These are phyloP conservation scores for Clonostachys byssicola DNA, from an alignment of 2,329 filamentous ascomycete species.

Conservation along the genomic window DNA sequence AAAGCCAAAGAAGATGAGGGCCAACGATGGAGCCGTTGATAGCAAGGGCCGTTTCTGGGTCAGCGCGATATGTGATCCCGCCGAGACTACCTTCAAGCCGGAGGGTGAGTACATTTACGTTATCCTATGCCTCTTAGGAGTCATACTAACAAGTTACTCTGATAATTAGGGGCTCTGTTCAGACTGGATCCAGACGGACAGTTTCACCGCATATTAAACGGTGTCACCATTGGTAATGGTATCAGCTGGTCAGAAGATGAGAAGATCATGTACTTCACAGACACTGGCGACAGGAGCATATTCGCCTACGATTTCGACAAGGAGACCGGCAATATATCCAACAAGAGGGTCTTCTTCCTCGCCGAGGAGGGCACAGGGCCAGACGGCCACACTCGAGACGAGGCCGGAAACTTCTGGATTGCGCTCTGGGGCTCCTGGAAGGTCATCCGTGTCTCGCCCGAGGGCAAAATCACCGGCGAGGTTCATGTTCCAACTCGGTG, in stretches of 20 bases:
- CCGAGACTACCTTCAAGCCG: constrained; percentile 3
- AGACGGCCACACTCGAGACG: constrained; percentile 9
- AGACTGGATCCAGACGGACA: constrained; percentile 5
- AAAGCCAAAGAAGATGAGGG: constrained; percentile 6
- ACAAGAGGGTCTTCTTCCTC: constrained; percentile 6
- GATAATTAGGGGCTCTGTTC: constrained; percentile 5
- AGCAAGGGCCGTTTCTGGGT: constrained; percentile 8
- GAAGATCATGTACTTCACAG: constrained; percentile 7
- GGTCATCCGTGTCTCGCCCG: constrained; percentile 6
- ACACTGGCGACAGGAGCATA: constrained; percentile 5
- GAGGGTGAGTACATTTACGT: constrained; percentile 3
- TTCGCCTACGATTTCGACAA: constrained; percentile 7
- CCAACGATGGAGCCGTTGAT: constrained; percentile 9
- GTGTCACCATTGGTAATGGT: constrained; percentile 7
- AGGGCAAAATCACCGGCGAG: constrained; percentile 8
- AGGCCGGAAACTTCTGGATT: constrained; percentile 9
- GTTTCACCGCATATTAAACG: constrained; percentile 4
- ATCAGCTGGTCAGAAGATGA: constrained; percentile 10
- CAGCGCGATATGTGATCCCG: constrained; percentile 7
- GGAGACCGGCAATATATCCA: constrained; percentile 3
- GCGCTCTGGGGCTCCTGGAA: constrained; percentile 9
- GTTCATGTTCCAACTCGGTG: constrained; percentile 8
- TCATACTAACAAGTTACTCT: background rate
- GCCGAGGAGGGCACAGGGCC: constrained; percentile 8
- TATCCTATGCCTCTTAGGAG: background rate